These are phyloP conservation scores for Komagataella ulmi DNA, from an alignment of 805 yeast species.

Conservation along the genomic window DNA sequence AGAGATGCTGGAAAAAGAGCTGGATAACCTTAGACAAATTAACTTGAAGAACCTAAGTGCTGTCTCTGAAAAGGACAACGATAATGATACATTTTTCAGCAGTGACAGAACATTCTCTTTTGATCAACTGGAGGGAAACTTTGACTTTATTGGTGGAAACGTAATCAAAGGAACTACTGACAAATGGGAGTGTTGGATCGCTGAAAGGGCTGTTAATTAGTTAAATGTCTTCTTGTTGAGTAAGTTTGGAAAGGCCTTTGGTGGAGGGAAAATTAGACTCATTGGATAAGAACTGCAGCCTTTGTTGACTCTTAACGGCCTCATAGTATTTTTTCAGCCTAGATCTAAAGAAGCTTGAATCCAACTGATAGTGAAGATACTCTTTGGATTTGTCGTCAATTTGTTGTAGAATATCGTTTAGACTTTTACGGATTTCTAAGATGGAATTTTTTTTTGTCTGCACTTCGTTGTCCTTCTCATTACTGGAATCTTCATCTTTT, in stretches of 20 bases:
- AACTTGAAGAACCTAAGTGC: conserved; percentile 29
- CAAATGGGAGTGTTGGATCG: conserved; percentile 70
- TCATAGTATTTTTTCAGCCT: conserved; percentile 24
- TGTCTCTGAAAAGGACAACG: conserved; percentile 27
- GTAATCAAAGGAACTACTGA: conserved; percentile 40
- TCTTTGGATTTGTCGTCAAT: conserved; percentile 12
- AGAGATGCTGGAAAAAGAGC: conserved; percentile 47
- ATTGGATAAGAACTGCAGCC: conserved; percentile 10
- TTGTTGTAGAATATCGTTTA: not conserved
- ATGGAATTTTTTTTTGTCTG: conserved; percentile 2
- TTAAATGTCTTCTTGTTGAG: not conserved
- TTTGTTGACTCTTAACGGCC: conserved; percentile 16
- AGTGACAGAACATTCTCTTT: conserved; percentile 38
- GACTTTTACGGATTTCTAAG: not conserved
- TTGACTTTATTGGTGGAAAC: conserved; percentile 64
- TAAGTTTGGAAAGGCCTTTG: conserved; percentile 5
- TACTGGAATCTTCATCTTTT: conserved; percentile 3
- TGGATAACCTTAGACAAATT: conserved; percentile 39
- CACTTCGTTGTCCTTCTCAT: conserved; percentile 3
- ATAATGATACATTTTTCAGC: conserved; percentile 7
- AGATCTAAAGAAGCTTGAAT: conserved; percentile 25
- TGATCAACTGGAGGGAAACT: conserved; percentile 56
- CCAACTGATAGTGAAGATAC: conserved; percentile 25
- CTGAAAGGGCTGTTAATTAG: conserved; percentile 53
- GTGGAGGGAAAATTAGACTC: conserved; percentile 22